Conservation (phyloP, 306 rosid genomes). For the Delonix regia region DNA sequence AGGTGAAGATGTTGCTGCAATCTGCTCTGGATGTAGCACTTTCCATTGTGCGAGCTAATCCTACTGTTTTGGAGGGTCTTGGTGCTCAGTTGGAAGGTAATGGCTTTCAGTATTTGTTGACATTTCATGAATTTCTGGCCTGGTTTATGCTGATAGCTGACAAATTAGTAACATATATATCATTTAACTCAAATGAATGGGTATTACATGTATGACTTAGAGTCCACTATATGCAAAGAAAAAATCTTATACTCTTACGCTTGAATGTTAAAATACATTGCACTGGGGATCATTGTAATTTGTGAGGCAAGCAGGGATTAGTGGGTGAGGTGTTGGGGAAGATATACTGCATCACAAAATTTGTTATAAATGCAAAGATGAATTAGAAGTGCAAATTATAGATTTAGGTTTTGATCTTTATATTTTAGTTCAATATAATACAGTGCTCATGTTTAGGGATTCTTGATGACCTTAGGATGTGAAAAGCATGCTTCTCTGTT, state of each 20-base stretch:
- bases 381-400: background rate
- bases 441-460: conserved; percentile 2
- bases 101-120: background rate
- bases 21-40: conserved; percentile 87
- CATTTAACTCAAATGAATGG: conserved; percentile 5
- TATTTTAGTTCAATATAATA: background rate
- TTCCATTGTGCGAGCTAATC: conserved; percentile 85
- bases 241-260: background rate
- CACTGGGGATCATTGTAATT: conserved; percentile 2
- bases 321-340: background rate
- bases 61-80: conserved; percentile 90
- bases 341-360: background rate
- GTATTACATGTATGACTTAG: background rate
- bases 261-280: conserved; percentile 14
- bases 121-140: conserved; percentile 16
- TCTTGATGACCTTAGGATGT: conserved; percentile 14
- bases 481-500: conserved; percentile 7
- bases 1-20: conserved; percentile 85
- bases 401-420: conserved; percentile 19
- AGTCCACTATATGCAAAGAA: background rate
- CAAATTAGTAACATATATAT: conserved; percentile 12
- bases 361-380: background rate
- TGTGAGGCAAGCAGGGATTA: background rate
- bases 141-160: background rate
- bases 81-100: conserved; percentile 93